Base-by-base conservation (phyloP, 768 basidiomycete species). In the Vishniacozyma victoriae region DNA sequence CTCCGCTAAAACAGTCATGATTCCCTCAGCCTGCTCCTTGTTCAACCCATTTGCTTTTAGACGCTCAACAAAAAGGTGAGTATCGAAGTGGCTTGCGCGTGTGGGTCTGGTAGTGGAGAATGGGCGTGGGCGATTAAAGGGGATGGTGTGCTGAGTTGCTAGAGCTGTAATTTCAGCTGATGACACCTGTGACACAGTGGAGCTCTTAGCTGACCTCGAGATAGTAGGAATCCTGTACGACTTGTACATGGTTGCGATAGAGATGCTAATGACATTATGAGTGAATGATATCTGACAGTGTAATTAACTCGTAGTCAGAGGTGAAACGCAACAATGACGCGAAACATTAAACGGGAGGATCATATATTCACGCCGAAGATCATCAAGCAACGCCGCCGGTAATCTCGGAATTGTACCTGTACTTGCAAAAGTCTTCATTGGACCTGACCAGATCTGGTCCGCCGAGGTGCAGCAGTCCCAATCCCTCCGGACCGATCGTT, bases 1-100 rank as follows among this genome's bases (percentile, higher is more conserved):
- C 61, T 91, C 89, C 12, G 90, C 87, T 80, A 99, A 86, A 6
- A 92, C 88, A 38, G 83, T 79, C 91, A 97, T 95, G 67, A 99
- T 86, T 3, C 95, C 93, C 69, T 96, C 90, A 0, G 93, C 91
- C 73, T 96, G 93, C 18, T 82, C 82, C 15, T 88, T 80, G 56
- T 85, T 89, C 35, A 97, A 73, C 0, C 93, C 93, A 65, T 95
- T 86, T 50, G 81, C 78, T 72, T 91, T 87, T 46, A 97, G 76
- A 27, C 88, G 82, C 72, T 89, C 83, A 31, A 96, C 90, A 66
- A 95, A 93, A 54, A 87, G 85, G 66, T 93, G 88, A 1, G 92
- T 96, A 69, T 97, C 93, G 58, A 97, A 96, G 69, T 92, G 90
- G n/a, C 52, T 55, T 7, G 52, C 59, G 13, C 26, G n/a, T 16